Conservation (phyloP, 2,329 filamentous ascomycete genomes). For the Mycogone perniciosa region DNA sequence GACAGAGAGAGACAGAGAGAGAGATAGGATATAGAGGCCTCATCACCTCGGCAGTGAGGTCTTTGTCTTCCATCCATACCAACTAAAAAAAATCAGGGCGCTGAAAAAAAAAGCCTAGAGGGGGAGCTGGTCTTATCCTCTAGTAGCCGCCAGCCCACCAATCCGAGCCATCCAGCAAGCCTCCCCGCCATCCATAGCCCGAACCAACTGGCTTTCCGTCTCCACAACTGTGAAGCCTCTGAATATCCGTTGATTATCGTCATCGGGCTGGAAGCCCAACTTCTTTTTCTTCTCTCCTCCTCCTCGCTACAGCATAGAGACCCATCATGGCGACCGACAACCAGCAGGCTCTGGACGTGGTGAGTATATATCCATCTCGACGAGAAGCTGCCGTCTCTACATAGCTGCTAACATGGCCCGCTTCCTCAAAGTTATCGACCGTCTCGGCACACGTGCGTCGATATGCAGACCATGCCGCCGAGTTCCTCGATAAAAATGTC, state of each 20-base stretch:
- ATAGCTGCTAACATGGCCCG: slow-evolving; percentile 1
- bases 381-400: neutral
- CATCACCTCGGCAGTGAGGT: neutral
- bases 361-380: slow-evolving; percentile 36
- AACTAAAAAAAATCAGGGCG: no score
- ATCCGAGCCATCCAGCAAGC: slow-evolving; percentile 2
- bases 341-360: slow-evolving; percentile 70
- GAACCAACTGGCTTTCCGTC: slow-evolving; percentile 9
- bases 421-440: slow-evolving; percentile 39
- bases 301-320: slow-evolving; percentile 1
- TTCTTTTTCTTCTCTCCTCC: slow-evolving; percentile 14
- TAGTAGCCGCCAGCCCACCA: slow-evolving; percentile 4
- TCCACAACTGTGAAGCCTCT: slow-evolving; percentile 12
- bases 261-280: slow-evolving; percentile 22
- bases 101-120: neutral
- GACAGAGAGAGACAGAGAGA: no score
- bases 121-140: neutral
- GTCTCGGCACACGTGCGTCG: slow-evolving; percentile 58
- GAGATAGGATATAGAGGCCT: neutral
- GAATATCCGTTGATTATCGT: slow-evolving; percentile 12
- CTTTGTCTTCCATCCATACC: no score
- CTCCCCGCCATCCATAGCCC: slow-evolving; percentile 6
- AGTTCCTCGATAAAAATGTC: slow-evolving; percentile 74
- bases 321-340: slow-evolving; percentile 69
- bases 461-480: slow-evolving; percentile 68